phyloP scores from a whole-genome alignment of 371 early-diverging fungal genomes.

The Rhizopus sp. region DNA sequence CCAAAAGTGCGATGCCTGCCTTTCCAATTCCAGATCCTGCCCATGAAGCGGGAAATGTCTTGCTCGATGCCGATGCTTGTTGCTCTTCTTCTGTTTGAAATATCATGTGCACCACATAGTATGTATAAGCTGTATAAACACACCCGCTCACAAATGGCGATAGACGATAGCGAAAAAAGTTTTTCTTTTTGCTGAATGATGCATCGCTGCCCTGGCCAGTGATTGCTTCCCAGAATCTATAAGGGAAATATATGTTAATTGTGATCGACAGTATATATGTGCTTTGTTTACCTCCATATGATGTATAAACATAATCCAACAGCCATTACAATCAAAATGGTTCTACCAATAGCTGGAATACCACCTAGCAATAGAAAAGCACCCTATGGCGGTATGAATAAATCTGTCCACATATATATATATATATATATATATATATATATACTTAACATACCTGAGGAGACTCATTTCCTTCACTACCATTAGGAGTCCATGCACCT shows the following conservation, averaged over 20 bases:
- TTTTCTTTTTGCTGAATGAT: conserved; percentile 35
- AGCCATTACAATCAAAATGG: conserved; percentile 45
- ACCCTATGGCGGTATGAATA: conserved; percentile 21
- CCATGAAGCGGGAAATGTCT: conserved; percentile 48
- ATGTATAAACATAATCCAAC: conserved; percentile 46
- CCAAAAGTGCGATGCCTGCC: conserved; percentile 41
- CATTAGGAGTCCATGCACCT: conserved; percentile 43
- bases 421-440: no score
- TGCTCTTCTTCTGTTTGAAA: conserved; percentile 42
- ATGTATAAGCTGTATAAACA: conserved; percentile 45
- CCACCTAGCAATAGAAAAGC: conserved; percentile 49
- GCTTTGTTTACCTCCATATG: conserved; percentile 40
- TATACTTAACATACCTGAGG: conserved; percentile 32
- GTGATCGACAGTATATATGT: background rate
- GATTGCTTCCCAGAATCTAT: conserved; percentile 50
- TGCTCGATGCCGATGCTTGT: conserved; percentile 35
- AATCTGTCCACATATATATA: no score
- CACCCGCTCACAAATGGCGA: conserved; percentile 49
- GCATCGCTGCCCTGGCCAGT: conserved; percentile 50
- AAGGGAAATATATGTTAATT: background rate
- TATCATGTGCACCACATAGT: conserved; percentile 48
- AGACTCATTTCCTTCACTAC: conserved; percentile 45
- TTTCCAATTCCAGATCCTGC: conserved; percentile 30
- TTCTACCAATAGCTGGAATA: conserved; percentile 39
- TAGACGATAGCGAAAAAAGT: conserved; percentile 49